Evolutionary conservation across 208 protist species (phyloP).

Genomic region (Blastocrithidia nonstop): DNA sequence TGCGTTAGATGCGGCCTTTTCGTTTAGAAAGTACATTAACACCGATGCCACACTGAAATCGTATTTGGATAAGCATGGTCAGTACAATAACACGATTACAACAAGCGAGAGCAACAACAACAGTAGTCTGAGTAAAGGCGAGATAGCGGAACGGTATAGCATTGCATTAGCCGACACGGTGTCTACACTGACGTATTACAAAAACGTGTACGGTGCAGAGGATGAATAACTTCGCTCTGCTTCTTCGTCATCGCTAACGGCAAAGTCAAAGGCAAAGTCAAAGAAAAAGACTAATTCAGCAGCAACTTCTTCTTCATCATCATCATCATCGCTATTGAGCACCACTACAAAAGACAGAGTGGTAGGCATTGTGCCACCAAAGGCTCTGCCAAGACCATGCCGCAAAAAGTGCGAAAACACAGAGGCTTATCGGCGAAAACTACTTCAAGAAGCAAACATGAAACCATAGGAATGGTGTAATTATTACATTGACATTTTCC

Average conservation of each 20-base stretch:
- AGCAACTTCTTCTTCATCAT: background rate
- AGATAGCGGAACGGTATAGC: conserved; percentile 45
- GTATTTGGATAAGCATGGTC: conserved; percentile 47
- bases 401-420: conserved; percentile 20
- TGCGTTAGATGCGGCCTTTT: conserved; percentile 66
- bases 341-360: background rate
- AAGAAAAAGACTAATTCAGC: conserved; percentile 1
- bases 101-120: background rate
- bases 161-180: conserved; percentile 75
- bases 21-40: conserved; percentile 32
- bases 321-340: background rate
- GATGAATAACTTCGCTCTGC: conserved; percentile 1
- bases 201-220: conserved; percentile 30
- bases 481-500: conserved; percentile 66
- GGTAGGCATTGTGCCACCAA: conserved; percentile 37
- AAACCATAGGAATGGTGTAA: conserved; percentile 84
- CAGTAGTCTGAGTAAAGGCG: background rate
- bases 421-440: conserved; percentile 47
- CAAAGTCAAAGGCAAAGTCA: background rate
- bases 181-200: conserved; percentile 53
- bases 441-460: conserved; percentile 58
- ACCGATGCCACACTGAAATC: conserved; percentile 19
- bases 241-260: conserved; percentile 3
- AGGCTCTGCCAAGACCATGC: conserved; percentile 23
- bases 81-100: conserved; percentile 2